These are phyloP conservation scores for Boletus mariae DNA, from an alignment of 1,284 basidiomycete genomes.

Conservation along the genomic window DNA sequence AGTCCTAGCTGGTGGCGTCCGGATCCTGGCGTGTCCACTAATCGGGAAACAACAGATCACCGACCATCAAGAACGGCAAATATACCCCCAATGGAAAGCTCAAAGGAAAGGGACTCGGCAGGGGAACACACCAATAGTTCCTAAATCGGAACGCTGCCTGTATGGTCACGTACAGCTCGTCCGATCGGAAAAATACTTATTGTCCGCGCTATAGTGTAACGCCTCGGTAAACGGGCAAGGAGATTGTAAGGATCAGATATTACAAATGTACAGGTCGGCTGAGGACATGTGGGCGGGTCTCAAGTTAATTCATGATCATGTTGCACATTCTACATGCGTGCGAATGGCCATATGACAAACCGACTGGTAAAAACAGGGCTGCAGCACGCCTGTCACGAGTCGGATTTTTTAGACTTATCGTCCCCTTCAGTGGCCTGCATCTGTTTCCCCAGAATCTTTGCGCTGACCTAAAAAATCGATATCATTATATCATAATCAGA, in stretches of 20 bases:
- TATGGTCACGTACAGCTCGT: slow-evolving; percentile 21
- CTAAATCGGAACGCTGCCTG: slow-evolving; percentile 18
- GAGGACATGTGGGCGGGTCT: slow-evolving; percentile 5
- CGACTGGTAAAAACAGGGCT: slow-evolving; percentile 8
- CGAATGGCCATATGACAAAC: slow-evolving; percentile 19
- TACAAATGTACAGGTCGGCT: slow-evolving; percentile 11
- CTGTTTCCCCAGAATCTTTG: slow-evolving; percentile 72
- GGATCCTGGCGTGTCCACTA: slow-evolving; percentile 7
- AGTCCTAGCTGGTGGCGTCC: slow-evolving; percentile 20
- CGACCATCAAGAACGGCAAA: slow-evolving; percentile 11
- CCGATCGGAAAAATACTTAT: slow-evolving; percentile 18
- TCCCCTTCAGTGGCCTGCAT: slow-evolving; percentile 45
- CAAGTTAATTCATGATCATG: slow-evolving; percentile 14
- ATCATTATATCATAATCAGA: slow-evolving; percentile 6
- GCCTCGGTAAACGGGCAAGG: slow-evolving; percentile 26
- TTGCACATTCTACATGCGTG: slow-evolving; percentile 5
- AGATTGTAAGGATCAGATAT: slow-evolving; percentile 33
- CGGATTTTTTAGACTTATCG: slow-evolving; percentile 27
- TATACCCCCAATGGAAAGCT: slow-evolving; percentile 23
- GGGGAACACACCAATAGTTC: slow-evolving; percentile 23
- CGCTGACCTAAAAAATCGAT: slow-evolving; percentile 56
- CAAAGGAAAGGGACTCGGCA: slow-evolving; percentile 25
- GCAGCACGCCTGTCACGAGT: slow-evolving; percentile 21
- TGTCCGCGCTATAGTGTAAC: slow-evolving; percentile 15
- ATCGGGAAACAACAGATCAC: slow-evolving; percentile 17